phyloP scores from a whole-genome alignment of 2,329 filamentous ascomycete genomes.

The Ophiostoma himal-ulmi region DNA sequence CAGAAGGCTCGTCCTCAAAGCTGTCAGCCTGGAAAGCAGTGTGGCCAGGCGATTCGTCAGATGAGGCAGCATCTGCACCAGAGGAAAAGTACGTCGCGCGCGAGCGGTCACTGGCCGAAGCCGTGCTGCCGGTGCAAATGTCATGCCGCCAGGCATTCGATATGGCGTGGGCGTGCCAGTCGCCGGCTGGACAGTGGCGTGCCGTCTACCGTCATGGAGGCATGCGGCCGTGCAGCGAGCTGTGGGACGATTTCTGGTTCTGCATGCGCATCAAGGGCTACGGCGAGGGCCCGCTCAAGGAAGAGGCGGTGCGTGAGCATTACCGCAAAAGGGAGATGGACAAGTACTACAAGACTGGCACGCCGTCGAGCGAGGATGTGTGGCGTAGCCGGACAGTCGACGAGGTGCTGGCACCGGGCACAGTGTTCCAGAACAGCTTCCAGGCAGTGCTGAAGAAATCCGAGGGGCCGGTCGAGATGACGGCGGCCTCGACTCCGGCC shows the following conservation, averaged over 20 bases:
- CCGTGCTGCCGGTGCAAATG: slow-evolving; percentile 73
- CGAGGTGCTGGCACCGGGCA: slow-evolving; percentile 48
- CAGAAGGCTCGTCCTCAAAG: not conserved
- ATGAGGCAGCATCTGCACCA: slow-evolving; percentile 23
- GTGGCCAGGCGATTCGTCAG: slow-evolving; percentile 31
- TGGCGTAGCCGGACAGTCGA: slow-evolving; percentile 64
- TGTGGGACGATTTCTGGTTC: slow-evolving; percentile 95
- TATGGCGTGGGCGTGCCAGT: slow-evolving; percentile 88
- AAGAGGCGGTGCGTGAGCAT: slow-evolving; percentile 57
- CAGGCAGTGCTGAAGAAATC: slow-evolving; percentile 34
- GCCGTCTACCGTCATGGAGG: slow-evolving; percentile 82
- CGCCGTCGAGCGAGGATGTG: slow-evolving; percentile 77
- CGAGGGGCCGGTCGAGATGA: not conserved
- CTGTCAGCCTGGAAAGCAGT: slow-evolving; percentile 19
- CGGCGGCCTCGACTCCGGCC: slow-evolving; percentile 27
- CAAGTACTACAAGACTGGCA: slow-evolving; percentile 60
- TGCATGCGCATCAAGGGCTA: slow-evolving; percentile 80
- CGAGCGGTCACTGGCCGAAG: slow-evolving; percentile 48
- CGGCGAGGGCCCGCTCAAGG: slow-evolving; percentile 49
- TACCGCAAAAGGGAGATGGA: slow-evolving; percentile 61
- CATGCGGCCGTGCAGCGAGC: slow-evolving; percentile 69
- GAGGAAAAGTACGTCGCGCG: slow-evolving; percentile 20
- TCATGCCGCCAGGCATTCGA: slow-evolving; percentile 89
- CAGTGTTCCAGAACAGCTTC: slow-evolving; percentile 38
- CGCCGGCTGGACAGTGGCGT: slow-evolving; percentile 83